A percentile compares a stretch with the other conserved stretches of the same genome.
Evolutionary conservation across 169 alveolate genomes (phyloP).

Genomic region (Eimeria tenella): DNA sequence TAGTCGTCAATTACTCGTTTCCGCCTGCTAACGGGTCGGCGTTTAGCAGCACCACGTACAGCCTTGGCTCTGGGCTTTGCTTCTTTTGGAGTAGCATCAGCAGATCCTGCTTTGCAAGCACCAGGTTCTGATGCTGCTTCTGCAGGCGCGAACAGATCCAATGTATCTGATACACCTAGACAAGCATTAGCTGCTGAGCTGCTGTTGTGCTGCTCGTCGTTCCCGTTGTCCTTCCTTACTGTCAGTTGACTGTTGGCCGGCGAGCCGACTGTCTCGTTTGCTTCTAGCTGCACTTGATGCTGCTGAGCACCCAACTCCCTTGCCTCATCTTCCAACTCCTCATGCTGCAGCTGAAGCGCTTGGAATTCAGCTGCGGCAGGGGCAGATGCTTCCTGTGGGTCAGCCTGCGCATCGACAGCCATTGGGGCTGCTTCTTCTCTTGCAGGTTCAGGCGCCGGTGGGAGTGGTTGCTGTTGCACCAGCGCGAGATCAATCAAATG

Average conservation of each 20-base stretch:
- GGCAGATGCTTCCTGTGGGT: background rate
- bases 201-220: background rate
- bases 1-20: slow-evolving; percentile 42
- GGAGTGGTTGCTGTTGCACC: slow-evolving; percentile 59
- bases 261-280: background rate
- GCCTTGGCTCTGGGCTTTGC: slow-evolving; percentile 44
- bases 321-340: slow-evolving; percentile 18
- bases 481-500: slow-evolving; percentile 58
- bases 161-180: background rate
- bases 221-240: background rate
- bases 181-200: background rate
- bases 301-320: background rate
- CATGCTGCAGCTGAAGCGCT: slow-evolving; percentile 32
- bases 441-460: slow-evolving; percentile 51
- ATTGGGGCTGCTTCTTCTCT: background rate
- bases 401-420: slow-evolving; percentile 51
- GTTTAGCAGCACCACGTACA: slow-evolving; percentile 59
- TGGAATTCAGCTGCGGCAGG: background rate
- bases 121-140: background rate
- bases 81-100: background rate
- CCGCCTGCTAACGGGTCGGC: slow-evolving; percentile 61
- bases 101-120: background rate
- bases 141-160: slow-evolving; percentile 51
- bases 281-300: slow-evolving; percentile 13
- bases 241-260: background rate